Base-by-base conservation (phyloP, 2,329 filamentous ascomycete species). In the Hymenoscyphus fructigenus region DNA sequence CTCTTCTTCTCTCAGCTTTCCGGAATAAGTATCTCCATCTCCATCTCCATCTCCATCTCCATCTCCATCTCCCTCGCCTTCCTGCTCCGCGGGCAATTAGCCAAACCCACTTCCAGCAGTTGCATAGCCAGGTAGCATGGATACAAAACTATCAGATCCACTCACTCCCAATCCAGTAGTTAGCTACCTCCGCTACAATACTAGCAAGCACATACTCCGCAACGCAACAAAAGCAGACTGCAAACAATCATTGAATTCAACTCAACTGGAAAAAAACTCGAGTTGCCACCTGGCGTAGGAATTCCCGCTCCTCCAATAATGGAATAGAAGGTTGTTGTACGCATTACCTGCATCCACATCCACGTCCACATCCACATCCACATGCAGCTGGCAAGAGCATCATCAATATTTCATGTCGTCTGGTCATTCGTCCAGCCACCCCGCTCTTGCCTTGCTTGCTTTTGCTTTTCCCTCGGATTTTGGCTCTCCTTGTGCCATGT, bases 351-450 rank as follows among this genome's bases (percentile, higher is more conserved):
- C n/a, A 12, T 32, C 55, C 14, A 15, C 23, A 56, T 60, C 36
- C 32, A 20, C 32, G 23, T 36, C 36, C 36, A 57, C n/a, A 12
- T 32, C 55, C 15, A 29, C 23, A 56, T 60, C 38, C 32, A 20
- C 32, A 38, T 36, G 14, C 36, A 57, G 55, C 28, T 57, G 55
- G 32, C 28, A 36, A n/a, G 12, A 57, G 55, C 23, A 44, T 32
- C 36, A 44, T 60, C 26, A 29, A 47, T 47, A 50, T 47, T 56
- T 56, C 53, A 28, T 60, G 60, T 56, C 29, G 60, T 59, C 60
- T 23, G 64, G 44, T 44, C 61, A 66, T 61, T 66, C 61, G 61
- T 47, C 60, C 64, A 66, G 57, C 64, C 64, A 61, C 64, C 58
- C 57, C 59, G 41, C 47, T 58, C 57, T 56, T 15, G 36, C 4